phyloP scores from a whole-genome alignment of 345 rosid species.

The Salix caprea region DNA sequence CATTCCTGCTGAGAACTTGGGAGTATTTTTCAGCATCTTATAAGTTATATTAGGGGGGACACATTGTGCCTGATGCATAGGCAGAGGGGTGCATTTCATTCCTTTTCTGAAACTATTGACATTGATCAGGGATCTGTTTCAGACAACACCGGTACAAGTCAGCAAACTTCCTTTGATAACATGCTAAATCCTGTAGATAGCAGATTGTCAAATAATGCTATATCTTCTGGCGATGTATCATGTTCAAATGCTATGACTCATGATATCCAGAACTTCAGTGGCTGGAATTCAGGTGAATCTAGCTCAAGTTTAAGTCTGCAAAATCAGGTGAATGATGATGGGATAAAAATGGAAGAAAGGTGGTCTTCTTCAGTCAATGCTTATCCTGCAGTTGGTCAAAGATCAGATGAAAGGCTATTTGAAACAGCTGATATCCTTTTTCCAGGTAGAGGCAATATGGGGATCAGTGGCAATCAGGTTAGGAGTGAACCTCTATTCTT shows the following conservation, averaged over 20 bases:
- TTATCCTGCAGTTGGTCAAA: constrained; percentile 33
- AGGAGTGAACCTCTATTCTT: constrained; percentile 41
- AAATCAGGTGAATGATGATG: constrained; percentile 42
- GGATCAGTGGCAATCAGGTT: constrained; percentile 34
- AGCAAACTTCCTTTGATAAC: constrained; percentile 38
- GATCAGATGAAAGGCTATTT: constrained; percentile 49
- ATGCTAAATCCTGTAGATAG: constrained; percentile 45
- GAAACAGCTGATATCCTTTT: constrained; percentile 33
- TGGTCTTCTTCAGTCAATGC: constrained; percentile 36
- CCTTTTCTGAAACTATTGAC: constrained; percentile 50
- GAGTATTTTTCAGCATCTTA: constrained; percentile 12
- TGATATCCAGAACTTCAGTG: constrained; percentile 38
- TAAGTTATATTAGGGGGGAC: constrained; percentile 23
- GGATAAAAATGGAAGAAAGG: constrained; percentile 45
- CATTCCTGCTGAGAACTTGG: constrained; percentile 8
- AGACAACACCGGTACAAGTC: constrained; percentile 27
- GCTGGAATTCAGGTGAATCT: constrained; percentile 66
- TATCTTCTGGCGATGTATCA: constrained; percentile 36
- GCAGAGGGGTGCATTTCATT: constrained; percentile 39
- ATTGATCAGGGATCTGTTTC: constrained; percentile 49
- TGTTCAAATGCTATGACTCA: constrained; percentile 36
- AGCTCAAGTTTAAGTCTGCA: constrained; percentile 42
- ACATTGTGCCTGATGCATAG: constrained; percentile 57
- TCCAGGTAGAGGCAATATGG: constrained; percentile 29
- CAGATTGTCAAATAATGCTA: constrained; percentile 35